Base-by-base conservation (phyloP, 306 rosid species). In the Dalbergia oliveri region DNA sequence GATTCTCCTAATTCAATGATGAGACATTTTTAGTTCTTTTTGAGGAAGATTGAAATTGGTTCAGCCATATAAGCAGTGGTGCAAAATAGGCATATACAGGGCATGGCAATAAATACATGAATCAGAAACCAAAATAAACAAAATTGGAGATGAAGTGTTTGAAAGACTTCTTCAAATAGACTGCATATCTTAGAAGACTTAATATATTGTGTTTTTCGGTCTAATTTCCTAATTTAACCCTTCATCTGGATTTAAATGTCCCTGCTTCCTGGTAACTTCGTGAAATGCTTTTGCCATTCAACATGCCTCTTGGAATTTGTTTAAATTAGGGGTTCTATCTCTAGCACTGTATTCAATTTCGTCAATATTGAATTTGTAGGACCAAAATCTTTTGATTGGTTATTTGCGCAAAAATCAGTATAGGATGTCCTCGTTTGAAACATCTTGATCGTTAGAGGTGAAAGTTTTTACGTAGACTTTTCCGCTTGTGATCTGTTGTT, bases 21-120 rank as follows among this genome's bases (percentile, higher is more conserved):
- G 76, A 57, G 47, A 64, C 13, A 3, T 15, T 33, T 69, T 44
- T 45, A 41, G 68, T 63, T 61, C 37, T 51, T 60, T 34, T 19
- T 63, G 65, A 45, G 33, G 66, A 72, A 44, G 51, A 56, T 54
- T 83, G 19, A 71, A 56, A 34, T 14, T 23, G 50, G 71, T 58
- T 21, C 14, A 57, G 34, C 19, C 75, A 18, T 43, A 35, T 63
- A 53, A 66, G 10, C 51, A 26, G 14, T 66, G 47, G 39, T 6
- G 23, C 8, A 31, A 58, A 26, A 54, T 56, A 43, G 37, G 59
- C 69, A 58, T 57, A 53, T 72, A 43, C 51, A 41, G 23, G 58
- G 49, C 66, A 80, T 71, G 78, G 4, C 15, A 45, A 79, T 35
- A 70, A 43, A 34, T 33, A 56, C 33, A 80, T 11, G 75, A 81